Evolutionary conservation across 306 rosid genomes (phyloP).

Genomic region (barrel medic (Medicago truncatula)): DNA sequence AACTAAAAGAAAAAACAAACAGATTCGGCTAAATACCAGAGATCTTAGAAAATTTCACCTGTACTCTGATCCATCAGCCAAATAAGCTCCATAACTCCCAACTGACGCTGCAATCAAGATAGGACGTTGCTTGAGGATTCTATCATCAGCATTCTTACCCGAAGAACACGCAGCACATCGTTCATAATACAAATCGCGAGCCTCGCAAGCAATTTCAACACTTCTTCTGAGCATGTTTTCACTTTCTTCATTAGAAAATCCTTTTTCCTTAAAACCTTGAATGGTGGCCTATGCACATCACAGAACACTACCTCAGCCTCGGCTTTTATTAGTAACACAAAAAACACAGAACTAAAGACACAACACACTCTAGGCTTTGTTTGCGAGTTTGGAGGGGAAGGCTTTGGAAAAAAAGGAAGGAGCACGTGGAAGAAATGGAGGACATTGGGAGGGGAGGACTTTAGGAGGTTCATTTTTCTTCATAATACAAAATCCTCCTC

Average conservation of each 20-base stretch:
- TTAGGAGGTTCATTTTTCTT: no score
- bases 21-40: conserved; percentile 27
- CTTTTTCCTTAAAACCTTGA: conserved; percentile 63
- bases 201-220: conserved; percentile 61
- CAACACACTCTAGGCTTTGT: background rate
- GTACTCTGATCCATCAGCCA: conserved; percentile 73
- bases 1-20: conserved; percentile 8
- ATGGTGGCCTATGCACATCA: conserved; percentile 56
- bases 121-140: conserved; percentile 47
- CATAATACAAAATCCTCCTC: no score
- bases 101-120: conserved; percentile 60
- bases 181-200: conserved; percentile 52
- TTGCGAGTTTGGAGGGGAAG: no score
- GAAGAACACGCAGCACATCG: conserved; percentile 47
- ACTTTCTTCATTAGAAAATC: conserved; percentile 51
- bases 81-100: conserved; percentile 71
- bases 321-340: background rate
- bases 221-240: conserved; percentile 57
- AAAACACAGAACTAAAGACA: background rate
- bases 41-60: conserved; percentile 47
- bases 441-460: no score
- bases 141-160: conserved; percentile 34
- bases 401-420: no score
- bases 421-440: no score
- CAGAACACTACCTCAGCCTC: conserved; percentile 19